Evolutionary conservation across 495 filamentous ascomycete genomes (phyloP), one percentile per base, ranked within the genome.

Genomic region (Paragyromitra xinjiangensis): DNA sequence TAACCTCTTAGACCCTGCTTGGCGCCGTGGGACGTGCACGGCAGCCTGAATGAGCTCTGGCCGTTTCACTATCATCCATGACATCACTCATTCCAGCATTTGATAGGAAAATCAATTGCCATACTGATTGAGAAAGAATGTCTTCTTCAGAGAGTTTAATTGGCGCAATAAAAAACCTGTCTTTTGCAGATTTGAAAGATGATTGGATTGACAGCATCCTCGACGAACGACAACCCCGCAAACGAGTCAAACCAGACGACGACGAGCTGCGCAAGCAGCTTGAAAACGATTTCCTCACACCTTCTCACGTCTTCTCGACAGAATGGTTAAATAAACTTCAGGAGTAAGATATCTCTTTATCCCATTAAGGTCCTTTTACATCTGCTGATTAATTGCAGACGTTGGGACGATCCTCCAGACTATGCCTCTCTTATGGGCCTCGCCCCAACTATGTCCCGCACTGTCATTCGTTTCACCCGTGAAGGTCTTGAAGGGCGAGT

Each of bases 401-500:
- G 94, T 84, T 98, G 94, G 95, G 92, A 97, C 70, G 86, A 88
- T 56, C 87, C 93, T 11, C 87, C 89, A 44, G 90, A 96, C 78
- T 91, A 92, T 82, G 88, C 89, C 19, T 89, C 92, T 64, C 88
- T 98, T 24, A 97, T 97, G 85, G 88, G 91, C 70, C 86, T 98
- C 50, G 93, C 93, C 7, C 93, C 94, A 16, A 97, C 94, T 0
- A 96, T 98, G 85, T 92, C 93, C 2, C 91, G 95, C 66, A 97
- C 94, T 16, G 90, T 97, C 78, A 95, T 92, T 67, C 92, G 95
- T 61, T 99, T 99, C 84, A 90, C 90, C 53, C 89, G 96, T 66
- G 94, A 97, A 83, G 96, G 95, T 16, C 88, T 98, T 34, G 94
- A 98, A 85, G 95, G 95, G 22, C 88, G 92, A 40, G 94, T 99